Percentiles rank a stretch among this genome's conserved stretches.
Evolutionary conservation across 2,329 filamentous ascomycete genomes (phyloP).

Genomic region (Trichoderma hamatum): DNA sequence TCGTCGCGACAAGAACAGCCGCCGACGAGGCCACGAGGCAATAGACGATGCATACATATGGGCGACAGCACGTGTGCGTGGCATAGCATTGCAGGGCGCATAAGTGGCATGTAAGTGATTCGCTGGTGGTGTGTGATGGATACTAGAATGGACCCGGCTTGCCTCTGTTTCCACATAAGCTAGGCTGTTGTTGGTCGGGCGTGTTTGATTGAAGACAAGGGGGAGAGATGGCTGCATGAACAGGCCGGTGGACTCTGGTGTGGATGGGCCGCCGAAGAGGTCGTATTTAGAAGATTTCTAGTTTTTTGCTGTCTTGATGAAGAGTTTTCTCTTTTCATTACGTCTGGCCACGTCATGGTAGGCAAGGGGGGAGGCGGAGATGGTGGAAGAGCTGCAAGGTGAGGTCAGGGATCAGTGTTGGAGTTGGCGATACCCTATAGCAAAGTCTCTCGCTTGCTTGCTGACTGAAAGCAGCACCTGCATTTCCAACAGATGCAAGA

Average conservation of each 20-base stretch:
- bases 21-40: background rate
- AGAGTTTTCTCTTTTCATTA: background rate
- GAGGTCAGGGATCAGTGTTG: background rate
- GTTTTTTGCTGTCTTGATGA: background rate
- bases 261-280: slow-evolving; percentile 5
- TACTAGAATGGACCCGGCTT: background rate
- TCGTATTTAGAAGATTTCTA: slow-evolving; percentile 11
- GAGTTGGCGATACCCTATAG: background rate
- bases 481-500: background rate
- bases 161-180: background rate
- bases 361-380: background rate
- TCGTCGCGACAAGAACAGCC: background rate
- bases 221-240: slow-evolving; percentile 9
- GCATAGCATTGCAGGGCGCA: slow-evolving; percentile 30
- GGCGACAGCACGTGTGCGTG: slow-evolving; percentile 30
- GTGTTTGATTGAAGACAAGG: background rate
- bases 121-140: slow-evolving; percentile 9
- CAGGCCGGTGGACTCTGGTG: background rate
- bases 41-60: slow-evolving; percentile 16
- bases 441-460: background rate
- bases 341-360: slow-evolving; percentile 4
- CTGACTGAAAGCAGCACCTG: background rate
- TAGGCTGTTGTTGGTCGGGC: background rate
- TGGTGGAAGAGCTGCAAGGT: background rate
- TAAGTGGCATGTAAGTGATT: slow-evolving; percentile 28